These are phyloP conservation scores for Acer campestre DNA, from an alignment of 345 rosid species.

Conservation along the genomic window DNA sequence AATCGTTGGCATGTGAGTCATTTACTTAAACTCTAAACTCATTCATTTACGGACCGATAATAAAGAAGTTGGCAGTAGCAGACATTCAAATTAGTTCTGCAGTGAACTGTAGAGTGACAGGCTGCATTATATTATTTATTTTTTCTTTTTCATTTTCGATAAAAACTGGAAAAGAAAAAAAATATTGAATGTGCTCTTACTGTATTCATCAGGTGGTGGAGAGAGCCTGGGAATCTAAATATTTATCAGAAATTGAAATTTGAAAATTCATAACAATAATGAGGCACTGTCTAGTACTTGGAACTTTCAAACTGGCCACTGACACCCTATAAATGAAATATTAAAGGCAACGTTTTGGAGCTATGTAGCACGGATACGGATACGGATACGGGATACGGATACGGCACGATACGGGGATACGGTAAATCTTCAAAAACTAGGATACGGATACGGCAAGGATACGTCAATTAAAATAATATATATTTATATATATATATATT, in stretches of 20 bases:
- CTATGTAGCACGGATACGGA: no score
- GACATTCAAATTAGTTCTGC: not conserved
- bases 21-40: no score
- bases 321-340: not conserved
- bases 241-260: not conserved
- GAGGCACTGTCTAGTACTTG: not conserved
- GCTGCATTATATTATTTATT: not conserved
- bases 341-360: slow-evolving; percentile 22
- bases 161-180: not conserved
- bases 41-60: no score
- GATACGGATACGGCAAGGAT: no score
- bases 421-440: no score
- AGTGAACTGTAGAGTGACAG: not conserved
- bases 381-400: no score
- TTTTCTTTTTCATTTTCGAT: not conserved
- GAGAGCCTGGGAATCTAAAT: not conserved
- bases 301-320: slow-evolving; percentile 11
- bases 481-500: no score
- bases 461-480: no score
- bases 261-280: not conserved
- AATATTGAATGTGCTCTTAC: not conserved
- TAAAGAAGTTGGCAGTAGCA: not conserved
- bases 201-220: not conserved
- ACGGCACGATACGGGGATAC: no score
- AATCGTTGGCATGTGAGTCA: no score